phyloP scores from a whole-genome alignment of 306 rosid genomes.

The Oemleria cerasiformis region DNA sequence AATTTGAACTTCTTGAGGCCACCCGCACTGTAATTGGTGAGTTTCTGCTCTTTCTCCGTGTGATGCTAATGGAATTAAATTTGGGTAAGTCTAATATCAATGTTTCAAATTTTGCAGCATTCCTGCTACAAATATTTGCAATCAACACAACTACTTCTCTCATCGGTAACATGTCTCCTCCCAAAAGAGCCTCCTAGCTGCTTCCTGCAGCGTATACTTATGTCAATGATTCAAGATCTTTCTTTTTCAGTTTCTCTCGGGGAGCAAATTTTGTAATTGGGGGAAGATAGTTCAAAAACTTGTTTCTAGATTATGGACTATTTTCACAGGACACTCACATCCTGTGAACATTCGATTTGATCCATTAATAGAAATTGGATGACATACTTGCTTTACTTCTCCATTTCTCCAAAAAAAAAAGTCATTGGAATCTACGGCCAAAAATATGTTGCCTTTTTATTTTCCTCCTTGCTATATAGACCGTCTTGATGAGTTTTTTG shows the following conservation, averaged over 20 bases:
- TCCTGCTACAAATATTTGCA: constrained; percentile 34
- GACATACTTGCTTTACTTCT: not conserved
- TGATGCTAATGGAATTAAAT: not conserved
- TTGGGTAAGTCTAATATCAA: not conserved
- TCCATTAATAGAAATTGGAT: not conserved
- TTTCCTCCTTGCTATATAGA: too few relatives aligned
- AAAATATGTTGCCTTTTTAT: too few relatives aligned
- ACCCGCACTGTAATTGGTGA: constrained; percentile 24
- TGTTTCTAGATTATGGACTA: not conserved
- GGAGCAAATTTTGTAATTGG: not conserved
- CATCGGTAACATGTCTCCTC: constrained; percentile 74
- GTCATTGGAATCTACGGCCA: too few relatives aligned
- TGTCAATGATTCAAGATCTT: not conserved
- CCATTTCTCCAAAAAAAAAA: too few relatives aligned
- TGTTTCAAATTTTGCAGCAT: constrained; percentile 19
- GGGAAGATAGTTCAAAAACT: not conserved
- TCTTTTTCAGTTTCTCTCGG: not conserved
- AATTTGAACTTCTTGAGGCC: constrained; percentile 34
- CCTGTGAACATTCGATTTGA: not conserved
- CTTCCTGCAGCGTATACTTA: not conserved
- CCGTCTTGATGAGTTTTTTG: too few relatives aligned
- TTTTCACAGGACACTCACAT: not conserved
- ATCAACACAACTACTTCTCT: constrained; percentile 36
- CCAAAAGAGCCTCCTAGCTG: constrained; percentile 49
- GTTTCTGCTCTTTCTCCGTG: constrained; percentile 7